Evolutionary conservation across 2,329 filamentous ascomycete species (phyloP), one percentile per base, ranked within the genome.

Genomic region (Xylariaceae sp.): DNA sequence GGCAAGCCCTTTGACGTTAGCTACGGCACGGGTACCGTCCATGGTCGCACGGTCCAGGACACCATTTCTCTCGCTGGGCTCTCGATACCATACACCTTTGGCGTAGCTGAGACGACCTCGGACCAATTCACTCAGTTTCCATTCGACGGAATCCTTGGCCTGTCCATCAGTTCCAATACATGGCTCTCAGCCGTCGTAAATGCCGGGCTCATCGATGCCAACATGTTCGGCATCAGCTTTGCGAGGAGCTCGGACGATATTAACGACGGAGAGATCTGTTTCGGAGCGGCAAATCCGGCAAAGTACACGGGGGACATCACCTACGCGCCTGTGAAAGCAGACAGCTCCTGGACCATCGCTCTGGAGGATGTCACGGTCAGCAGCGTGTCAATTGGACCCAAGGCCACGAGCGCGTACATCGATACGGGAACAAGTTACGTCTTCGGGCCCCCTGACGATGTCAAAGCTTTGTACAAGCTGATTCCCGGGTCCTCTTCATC

Each of bases 381-480:
- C 60, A 87, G 83, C 51, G 78, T 81, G 49, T 75, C 78, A 7
- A 80, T 81, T 10, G 78, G 80, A n/a, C 76, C 87, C 41, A 83
- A 81, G 9, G 77, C 76, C 44, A 73, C 79, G 53, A 77, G 78
- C 1, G 89, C 87, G 37, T 90, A 92, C 70, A 87, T 96, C 65
- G 92, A 96, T 73, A 92, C 89, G 0, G 91, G 91, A 53, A 94
- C 91, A 0, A 89, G 87, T 0, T 94, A 88, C 71, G 82, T 91
- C 34, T 86, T 96, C 64, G 84, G 89, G 4, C 89, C 90, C 0
- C 74, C 79, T 0, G 75, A 76, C 2, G 86, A 92, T 67, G 88
- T 90, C 1, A 78, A 81, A 50, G 78, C 80, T 8, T 70, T 96
- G 5, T 90, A 95, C 74, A 76, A 78, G 37, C 74, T 84, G 35